phyloP scores from a whole-genome alignment of 1,284 basidiomycete genomes.

The Coniophora puteana region DNA sequence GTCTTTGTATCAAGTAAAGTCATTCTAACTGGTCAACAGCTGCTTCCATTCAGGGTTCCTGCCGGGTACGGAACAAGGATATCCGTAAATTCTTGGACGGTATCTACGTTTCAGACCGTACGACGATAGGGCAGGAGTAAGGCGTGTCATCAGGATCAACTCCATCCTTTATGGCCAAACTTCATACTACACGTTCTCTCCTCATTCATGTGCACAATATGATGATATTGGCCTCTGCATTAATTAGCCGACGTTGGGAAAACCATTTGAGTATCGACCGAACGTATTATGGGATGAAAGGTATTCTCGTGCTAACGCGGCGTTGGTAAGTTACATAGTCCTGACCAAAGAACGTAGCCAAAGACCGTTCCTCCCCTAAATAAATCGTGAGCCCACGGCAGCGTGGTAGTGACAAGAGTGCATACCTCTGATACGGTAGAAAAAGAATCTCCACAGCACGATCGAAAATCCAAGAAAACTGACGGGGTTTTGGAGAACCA shows the following conservation, averaged over 20 bases:
- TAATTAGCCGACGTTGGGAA: too few relatives aligned
- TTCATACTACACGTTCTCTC: conserved; percentile 14
- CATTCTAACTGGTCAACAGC: conserved; percentile 41
- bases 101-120: conserved; percentile 91
- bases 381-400: conserved; percentile 7
- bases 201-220: too few relatives aligned
- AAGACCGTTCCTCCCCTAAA: conserved; percentile 69
- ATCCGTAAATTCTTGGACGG: conserved; percentile 93
- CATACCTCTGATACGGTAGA: conserved; percentile 74
- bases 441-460: conserved; percentile 87
- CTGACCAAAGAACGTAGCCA: conserved; percentile 81
- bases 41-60: conserved; percentile 92
- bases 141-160: conserved; percentile 15
- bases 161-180: conserved; percentile 8
- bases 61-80: conserved; percentile 97
- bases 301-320: conserved; percentile 70
- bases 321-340: conserved; percentile 71
- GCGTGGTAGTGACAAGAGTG: conserved; percentile 12
- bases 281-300: conserved; percentile 55
- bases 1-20: conserved; percentile 1
- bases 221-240: too few relatives aligned
- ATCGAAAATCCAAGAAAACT: conserved; percentile 62
- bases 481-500: conserved; percentile 87
- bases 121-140: conserved; percentile 52
- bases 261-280: neutral